These are phyloP conservation scores for Aspergillus fructus DNA, from an alignment of 2,329 filamentous ascomycete species.

Conservation along the genomic window DNA sequence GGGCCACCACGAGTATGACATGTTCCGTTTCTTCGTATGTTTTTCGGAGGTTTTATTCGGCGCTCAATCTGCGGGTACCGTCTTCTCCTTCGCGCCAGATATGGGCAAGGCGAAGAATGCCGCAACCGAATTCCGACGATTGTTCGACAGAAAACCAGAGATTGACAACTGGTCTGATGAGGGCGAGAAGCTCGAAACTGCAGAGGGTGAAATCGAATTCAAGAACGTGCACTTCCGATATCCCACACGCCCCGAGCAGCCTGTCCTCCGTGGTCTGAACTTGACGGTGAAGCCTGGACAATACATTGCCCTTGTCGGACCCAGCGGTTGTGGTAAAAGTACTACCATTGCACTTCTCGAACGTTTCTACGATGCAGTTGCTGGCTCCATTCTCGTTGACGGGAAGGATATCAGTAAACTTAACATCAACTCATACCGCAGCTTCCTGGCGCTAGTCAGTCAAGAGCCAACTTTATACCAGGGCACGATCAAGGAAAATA, in stretches of 20 bases:
- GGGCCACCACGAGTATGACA: slow-evolving; percentile 65
- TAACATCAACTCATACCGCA: slow-evolving; percentile 84
- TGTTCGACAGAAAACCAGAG: slow-evolving; percentile 77
- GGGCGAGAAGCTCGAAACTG: slow-evolving; percentile 60
- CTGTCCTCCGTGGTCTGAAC: slow-evolving; percentile 83
- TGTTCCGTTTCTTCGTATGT: slow-evolving; percentile 90
- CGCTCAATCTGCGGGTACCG: slow-evolving; percentile 83
- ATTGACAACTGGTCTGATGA: slow-evolving; percentile 80
- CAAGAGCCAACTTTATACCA: slow-evolving; percentile 96
- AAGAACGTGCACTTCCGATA: slow-evolving; percentile 92
- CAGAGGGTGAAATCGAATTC: slow-evolving; percentile 84
- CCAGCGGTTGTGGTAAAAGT: slow-evolving; percentile 89
- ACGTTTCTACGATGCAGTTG: slow-evolving; percentile 87
- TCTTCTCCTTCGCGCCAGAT: slow-evolving; percentile 87
- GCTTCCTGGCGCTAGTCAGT: slow-evolving; percentile 79
- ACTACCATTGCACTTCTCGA: slow-evolving; percentile 91
- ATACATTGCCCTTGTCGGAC: slow-evolving; percentile 77
- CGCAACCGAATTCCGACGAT: slow-evolving; percentile 72
- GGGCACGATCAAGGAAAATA: slow-evolving; percentile 86
- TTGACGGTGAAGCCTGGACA: slow-evolving; percentile 48
- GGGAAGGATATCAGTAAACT: slow-evolving; percentile 76
- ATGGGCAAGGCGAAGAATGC: slow-evolving; percentile 92
- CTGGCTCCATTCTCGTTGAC: slow-evolving; percentile 78
- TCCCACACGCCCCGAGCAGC: slow-evolving; percentile 84
- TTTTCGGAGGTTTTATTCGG: slow-evolving; percentile 88